These are phyloP conservation scores for Leonotis leonurus DNA, from an alignment of 257 asterid species.

Conservation along the genomic window DNA sequence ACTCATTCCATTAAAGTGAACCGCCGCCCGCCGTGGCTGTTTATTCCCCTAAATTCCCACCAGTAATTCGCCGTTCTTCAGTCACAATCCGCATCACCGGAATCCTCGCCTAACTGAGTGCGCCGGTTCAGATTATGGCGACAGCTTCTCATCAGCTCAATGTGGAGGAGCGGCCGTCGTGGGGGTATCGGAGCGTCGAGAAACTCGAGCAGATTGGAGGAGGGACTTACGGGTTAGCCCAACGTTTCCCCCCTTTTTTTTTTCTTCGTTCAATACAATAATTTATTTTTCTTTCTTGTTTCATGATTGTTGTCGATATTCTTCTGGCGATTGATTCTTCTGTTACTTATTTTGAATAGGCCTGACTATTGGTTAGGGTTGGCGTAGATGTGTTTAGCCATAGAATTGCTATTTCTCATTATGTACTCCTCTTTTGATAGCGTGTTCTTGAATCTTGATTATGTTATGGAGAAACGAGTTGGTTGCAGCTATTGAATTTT, in stretches of 20 bases:
- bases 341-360: not conserved
- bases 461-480: not conserved
- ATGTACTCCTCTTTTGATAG: not conserved
- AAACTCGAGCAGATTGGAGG: slow-evolving; percentile 94
- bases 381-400: not conserved
- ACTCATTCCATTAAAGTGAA: too few species aligned
- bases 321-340: not conserved
- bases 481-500: not conserved
- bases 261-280: not conserved
- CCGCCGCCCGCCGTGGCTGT: slow-evolving; percentile 14
- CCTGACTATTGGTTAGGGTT: not conserved
- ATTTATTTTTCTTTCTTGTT: not conserved
- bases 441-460: slow-evolving; percentile 1
- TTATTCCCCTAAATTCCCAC: not conserved
- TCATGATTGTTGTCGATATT: not conserved
- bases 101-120: not conserved
- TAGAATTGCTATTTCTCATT: not conserved
- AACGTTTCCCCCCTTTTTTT: not conserved
- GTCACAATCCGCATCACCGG: not conserved
- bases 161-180: slow-evolving; percentile 72
- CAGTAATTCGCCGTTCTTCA: not conserved
- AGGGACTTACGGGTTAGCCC: slow-evolving; percentile 86
- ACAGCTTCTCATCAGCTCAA: slow-evolving; percentile 54
- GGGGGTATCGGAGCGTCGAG: slow-evolving; percentile 96
- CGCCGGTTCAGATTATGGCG: slow-evolving; percentile 25